Percentiles rank a stretch among this genome's conserved stretches.
These are phyloP conservation scores for Epichloe bromicola DNA, from an alignment of 2,329 filamentous ascomycete genomes.

Conservation along the genomic window DNA sequence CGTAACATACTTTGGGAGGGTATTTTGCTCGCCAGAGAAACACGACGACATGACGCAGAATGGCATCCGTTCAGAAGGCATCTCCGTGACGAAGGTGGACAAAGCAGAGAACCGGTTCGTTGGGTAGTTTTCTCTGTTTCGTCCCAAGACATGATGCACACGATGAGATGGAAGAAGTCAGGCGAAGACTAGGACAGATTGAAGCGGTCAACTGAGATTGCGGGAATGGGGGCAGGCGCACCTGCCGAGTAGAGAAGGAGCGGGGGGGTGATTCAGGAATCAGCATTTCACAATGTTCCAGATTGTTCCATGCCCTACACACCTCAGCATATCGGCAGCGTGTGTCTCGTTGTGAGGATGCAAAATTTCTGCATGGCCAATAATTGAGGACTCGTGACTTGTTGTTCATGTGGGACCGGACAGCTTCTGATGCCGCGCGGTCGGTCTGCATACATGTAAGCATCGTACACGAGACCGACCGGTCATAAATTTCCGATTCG, in stretches of 20 bases:
- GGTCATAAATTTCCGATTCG: no score
- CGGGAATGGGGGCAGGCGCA: not conserved
- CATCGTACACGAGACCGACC: no score
- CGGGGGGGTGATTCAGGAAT: not conserved
- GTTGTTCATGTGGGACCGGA: no score
- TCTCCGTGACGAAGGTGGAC: not conserved
- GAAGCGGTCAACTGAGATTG: not conserved
- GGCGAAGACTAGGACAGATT: not conserved
- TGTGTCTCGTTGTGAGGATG: no score
- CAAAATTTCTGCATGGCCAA: no score
- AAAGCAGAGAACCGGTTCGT: not conserved
- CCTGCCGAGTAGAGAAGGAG: not conserved
- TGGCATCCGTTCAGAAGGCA: not conserved
- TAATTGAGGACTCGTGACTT: no score
- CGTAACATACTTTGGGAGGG: no score
- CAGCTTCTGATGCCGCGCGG: no score
- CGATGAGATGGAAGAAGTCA: not conserved
- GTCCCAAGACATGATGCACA: not conserved
- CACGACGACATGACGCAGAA: not conserved
- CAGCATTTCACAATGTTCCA: constrained; percentile 1
- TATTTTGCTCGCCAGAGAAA: no score
- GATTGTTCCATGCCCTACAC: not conserved
- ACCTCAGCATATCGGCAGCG: not conserved
- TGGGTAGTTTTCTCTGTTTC: not conserved
- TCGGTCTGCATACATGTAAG: no score